phyloP scores from a whole-genome alignment of 352 stramenopile genomes.

The Thraustotheca clavata region DNA sequence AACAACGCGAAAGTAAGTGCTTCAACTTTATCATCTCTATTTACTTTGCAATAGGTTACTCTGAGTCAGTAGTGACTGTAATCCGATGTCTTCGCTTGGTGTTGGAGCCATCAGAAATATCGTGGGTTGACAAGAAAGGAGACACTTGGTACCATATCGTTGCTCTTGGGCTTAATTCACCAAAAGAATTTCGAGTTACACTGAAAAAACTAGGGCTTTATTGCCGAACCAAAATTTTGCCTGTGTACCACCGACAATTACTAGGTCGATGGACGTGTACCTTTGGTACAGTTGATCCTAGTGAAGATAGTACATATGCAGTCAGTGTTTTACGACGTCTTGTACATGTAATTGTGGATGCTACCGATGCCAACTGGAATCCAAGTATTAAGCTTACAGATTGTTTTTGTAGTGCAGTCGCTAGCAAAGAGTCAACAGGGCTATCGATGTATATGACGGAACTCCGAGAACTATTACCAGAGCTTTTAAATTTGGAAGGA shows the following conservation, averaged over 20 bases:
- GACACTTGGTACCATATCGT: background rate
- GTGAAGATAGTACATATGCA: background rate
- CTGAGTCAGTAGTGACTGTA: background rate
- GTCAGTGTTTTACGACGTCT: background rate
- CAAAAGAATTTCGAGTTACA: constrained; percentile 4
- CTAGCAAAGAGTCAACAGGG: background rate
- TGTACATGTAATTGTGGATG: background rate
- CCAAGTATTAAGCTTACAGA: background rate
- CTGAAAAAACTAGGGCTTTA: background rate
- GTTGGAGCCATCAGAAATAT: background rate
- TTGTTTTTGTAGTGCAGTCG: background rate
- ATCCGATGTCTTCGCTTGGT: background rate
- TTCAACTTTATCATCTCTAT: background rate
- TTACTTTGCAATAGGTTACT: background rate
- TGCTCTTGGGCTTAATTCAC: background rate
- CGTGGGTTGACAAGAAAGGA: background rate
- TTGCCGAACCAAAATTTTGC: background rate
- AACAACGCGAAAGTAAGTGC: background rate
- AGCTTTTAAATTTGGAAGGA: background rate
- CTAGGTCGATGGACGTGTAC: background rate
- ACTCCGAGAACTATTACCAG: background rate
- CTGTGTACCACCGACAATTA: background rate
- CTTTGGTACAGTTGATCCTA: background rate
- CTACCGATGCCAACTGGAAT: background rate
- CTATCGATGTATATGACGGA: background rate